Evolutionary conservation across 768 basidiomycete genomes (phyloP).

Genomic region (Kockovaella imperatae): DNA sequence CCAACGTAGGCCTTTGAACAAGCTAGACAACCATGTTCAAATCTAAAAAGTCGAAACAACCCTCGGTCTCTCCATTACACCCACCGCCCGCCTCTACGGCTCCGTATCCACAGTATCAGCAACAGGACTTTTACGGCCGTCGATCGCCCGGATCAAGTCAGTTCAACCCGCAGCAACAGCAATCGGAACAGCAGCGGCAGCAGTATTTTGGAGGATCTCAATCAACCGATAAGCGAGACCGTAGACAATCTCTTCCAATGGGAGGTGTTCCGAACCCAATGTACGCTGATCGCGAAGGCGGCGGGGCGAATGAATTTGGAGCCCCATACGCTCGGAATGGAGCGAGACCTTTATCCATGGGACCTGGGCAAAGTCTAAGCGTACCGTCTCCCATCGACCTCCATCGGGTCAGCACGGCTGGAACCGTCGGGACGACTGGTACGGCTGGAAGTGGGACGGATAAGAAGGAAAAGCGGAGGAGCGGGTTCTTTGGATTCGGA

Average conservation of each 20-base stretch:
- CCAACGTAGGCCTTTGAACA: not conserved
- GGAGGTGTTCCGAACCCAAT: too few species aligned
- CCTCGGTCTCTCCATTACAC: constrained; percentile 17
- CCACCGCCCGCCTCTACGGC: constrained; percentile 13
- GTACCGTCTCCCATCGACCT: not conserved
- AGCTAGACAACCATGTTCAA: constrained; percentile 24
- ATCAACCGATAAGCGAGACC: too few species aligned
- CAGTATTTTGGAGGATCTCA: too few species aligned
- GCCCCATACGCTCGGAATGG: too few species aligned
- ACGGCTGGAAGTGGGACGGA: not conserved
- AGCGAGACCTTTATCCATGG: too few species aligned
- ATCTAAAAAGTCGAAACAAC: constrained; percentile 8
- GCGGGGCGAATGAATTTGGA: too few species aligned
- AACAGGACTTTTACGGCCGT: not conserved
- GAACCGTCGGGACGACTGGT: constrained; percentile 2
- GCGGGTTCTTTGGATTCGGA: constrained; percentile 35
- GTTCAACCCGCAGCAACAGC: constrained; percentile 2
- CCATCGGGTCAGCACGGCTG: not conserved
- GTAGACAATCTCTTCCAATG: too few species aligned
- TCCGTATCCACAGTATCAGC: constrained; percentile 6
- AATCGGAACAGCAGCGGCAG: constrained; percentile 8
- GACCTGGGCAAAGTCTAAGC: too few species aligned
- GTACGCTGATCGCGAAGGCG: too few species aligned
- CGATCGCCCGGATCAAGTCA: not conserved
- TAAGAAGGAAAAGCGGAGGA: constrained; percentile 26